Evolutionary conservation across 768 basidiomycete species (phyloP), one percentile per base, ranked within the genome.

Genomic region (Pisolithus albus): DNA sequence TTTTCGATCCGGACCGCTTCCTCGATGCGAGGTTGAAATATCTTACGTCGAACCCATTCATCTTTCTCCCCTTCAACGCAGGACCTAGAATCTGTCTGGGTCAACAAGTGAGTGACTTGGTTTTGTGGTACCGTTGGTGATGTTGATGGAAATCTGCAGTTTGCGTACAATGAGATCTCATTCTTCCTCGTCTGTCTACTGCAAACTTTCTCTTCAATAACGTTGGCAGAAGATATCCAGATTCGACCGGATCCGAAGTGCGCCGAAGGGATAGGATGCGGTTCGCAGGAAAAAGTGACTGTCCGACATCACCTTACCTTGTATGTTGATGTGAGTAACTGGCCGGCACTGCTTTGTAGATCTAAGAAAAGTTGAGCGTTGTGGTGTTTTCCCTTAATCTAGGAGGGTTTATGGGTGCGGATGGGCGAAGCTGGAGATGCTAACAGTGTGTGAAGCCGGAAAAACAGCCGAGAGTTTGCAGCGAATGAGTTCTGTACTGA

Each of bases 51-150:
- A 84, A 84, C 53, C 82, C 83, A 1, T 83, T 78, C 70, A 85
- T 87, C 54, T 86, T 85, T 64, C 65, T 80, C 5, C 83, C 84
- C 0, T 85, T 85, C 68, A 83, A 83, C 52, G 82, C 81, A 0
- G 84, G 81, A 1, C 84, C 83, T 5, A 71, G 84, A 9, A 80
- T 82, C 53, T 84, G 83, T 50, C 71, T 83, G 8, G 83, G 77
- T 0, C 75, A 77, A 55, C 74, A 75, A 64, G 65, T 68, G 47
- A 7, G 52, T 36, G 18, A 32, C 34, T 26, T 26, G 26, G 42
- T 15, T 15, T 21, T 8, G 8, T 19, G 50, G 21, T 4, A 15
- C 40, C 13, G 36, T 4, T 18, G 16, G 19, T 38, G 34, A 15
- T 51, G 13, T 21, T 26, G 36, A 21, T 38, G 51, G 19, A 6